Evolutionary conservation across 2,329 filamentous ascomycete genomes (phyloP).

Genomic region (Celoporthe dispersa): DNA sequence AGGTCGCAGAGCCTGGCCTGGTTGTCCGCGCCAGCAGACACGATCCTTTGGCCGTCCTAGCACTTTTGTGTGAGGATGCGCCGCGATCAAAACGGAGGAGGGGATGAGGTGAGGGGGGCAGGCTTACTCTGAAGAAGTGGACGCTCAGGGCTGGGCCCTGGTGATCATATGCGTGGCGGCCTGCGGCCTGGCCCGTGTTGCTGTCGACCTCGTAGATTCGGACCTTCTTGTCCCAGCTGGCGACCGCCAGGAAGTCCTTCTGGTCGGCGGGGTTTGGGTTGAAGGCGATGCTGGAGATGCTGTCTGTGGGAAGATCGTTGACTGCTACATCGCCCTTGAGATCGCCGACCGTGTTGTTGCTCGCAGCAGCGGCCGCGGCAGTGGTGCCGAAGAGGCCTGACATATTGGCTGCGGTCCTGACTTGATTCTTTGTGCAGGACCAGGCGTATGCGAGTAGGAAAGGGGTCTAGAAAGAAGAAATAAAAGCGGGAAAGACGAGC

Average conservation of each 20-base stretch:
- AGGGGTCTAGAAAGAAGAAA: not conserved
- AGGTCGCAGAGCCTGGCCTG: constrained; percentile 88
- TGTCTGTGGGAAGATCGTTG: constrained; percentile 79
- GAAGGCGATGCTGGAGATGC: constrained; percentile 86
- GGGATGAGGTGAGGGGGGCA: not conserved
- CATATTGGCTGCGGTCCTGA: constrained; percentile 52
- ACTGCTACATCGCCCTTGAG: constrained; percentile 87
- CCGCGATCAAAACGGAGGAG: constrained; percentile 1
- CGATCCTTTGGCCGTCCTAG: constrained; percentile 88
- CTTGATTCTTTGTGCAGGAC: not conserved
- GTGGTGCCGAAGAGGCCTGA: constrained; percentile 64
- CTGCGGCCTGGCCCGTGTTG: constrained; percentile 75
- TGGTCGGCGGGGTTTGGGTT: constrained; percentile 52
- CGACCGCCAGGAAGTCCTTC: constrained; percentile 81
- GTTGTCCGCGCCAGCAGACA: constrained; percentile 89
- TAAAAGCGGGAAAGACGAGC: not conserved
- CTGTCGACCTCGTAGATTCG: constrained; percentile 89
- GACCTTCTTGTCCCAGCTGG: constrained; percentile 98
- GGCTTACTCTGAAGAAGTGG: constrained; percentile 83
- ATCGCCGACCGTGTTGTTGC: constrained; percentile 79
- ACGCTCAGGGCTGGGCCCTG: constrained; percentile 82
- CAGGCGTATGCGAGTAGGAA: too few species aligned
- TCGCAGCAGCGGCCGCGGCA: constrained; percentile 54
- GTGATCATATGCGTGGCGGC: constrained; percentile 85
- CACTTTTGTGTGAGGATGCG: not conserved